phyloP scores from a whole-genome alignment of 192 early-diverging fungal species.

The Pilaira anomala region DNA sequence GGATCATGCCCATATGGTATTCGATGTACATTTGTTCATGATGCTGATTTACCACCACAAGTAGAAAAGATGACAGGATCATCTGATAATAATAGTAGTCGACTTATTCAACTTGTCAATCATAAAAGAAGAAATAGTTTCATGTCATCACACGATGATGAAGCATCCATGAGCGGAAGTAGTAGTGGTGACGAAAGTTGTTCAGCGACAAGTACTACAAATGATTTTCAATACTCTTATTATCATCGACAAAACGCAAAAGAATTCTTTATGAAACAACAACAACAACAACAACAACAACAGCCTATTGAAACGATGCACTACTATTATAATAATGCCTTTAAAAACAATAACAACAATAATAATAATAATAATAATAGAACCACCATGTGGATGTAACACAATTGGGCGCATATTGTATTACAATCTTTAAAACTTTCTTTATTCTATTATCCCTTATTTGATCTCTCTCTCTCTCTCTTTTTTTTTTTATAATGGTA shows the following conservation, averaged over 20 bases:
- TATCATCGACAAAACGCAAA: too few relatives aligned
- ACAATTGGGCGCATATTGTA: background rate
- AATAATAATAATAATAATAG: too few relatives aligned
- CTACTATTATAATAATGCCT: background rate
- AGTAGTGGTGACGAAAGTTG: slow-evolving; percentile 6
- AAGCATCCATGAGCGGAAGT: background rate
- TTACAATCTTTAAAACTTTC: too few relatives aligned
- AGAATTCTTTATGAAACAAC: background rate
- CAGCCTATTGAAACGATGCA: slow-evolving; percentile 17
- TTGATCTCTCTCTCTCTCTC: too few relatives aligned
- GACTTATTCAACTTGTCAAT: too few relatives aligned
- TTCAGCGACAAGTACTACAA: too few relatives aligned
- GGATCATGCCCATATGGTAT: slow-evolving; percentile 93
- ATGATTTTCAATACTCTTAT: too few relatives aligned
- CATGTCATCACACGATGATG: slow-evolving; percentile 1
- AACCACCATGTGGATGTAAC: slow-evolving; percentile 13
- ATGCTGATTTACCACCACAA: slow-evolving; percentile 8
- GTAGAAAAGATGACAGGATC: too few relatives aligned
- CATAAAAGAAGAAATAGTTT: slow-evolving; percentile 4
- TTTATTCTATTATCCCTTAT: too few relatives aligned
- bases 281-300: slow-evolving; percentile 9
- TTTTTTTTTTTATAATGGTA: too few relatives aligned
- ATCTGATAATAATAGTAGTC: too few relatives aligned
- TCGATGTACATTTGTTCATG: slow-evolving; percentile 94
- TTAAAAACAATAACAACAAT: slow-evolving; percentile 13